A percentile compares a stretch with the other conserved stretches of the same genome.
These are phyloP conservation scores for Erigeron philadelphicus DNA, from an alignment of 140 eudicot genomes.

Conservation along the genomic window DNA sequence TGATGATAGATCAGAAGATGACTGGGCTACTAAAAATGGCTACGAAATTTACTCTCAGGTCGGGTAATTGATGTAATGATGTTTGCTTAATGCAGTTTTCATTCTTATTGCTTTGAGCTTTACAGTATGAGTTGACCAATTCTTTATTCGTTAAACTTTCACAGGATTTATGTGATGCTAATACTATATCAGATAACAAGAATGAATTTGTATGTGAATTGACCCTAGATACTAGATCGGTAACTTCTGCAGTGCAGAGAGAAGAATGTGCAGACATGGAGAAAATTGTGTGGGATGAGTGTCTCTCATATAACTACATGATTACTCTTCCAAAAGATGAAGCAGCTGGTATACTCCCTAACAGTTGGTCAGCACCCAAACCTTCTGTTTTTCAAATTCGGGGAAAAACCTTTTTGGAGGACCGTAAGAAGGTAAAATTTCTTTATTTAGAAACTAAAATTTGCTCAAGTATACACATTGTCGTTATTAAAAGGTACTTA, in stretches of 20 bases:
- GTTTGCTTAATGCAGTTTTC: too few relatives aligned
- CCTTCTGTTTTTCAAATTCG: conserved; percentile 52
- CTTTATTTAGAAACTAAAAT: neutral
- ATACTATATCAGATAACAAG: conserved; percentile 37
- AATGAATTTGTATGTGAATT: conserved; percentile 50
- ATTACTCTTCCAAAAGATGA: conserved; percentile 58
- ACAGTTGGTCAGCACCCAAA: conserved; percentile 54
- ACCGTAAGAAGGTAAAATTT: conserved; percentile 46
- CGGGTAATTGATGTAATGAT: too few relatives aligned
- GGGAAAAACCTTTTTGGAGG: conserved; percentile 47
- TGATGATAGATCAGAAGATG: conserved; percentile 36
- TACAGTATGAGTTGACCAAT: too few relatives aligned
- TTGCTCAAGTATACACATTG: too few relatives aligned
- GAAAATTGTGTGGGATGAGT: conserved; percentile 31
- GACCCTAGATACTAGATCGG: conserved; percentile 23
- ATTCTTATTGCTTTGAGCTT: too few relatives aligned
- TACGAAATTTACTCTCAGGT: too few relatives aligned
- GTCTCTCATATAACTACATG: conserved; percentile 27
- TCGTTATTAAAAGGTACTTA: too few relatives aligned
- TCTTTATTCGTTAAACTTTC: too few relatives aligned
- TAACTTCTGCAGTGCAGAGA: conserved; percentile 38
- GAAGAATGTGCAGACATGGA: conserved; percentile 34
- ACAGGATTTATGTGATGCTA: neutral
- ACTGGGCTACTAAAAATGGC: conserved; percentile 31
- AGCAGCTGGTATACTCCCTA: conserved; percentile 35